Evolutionary conservation across 2,329 filamentous ascomycete genomes (phyloP), one percentile per base, ranked within the genome.

Genomic region (Mollisia scopiformis): DNA sequence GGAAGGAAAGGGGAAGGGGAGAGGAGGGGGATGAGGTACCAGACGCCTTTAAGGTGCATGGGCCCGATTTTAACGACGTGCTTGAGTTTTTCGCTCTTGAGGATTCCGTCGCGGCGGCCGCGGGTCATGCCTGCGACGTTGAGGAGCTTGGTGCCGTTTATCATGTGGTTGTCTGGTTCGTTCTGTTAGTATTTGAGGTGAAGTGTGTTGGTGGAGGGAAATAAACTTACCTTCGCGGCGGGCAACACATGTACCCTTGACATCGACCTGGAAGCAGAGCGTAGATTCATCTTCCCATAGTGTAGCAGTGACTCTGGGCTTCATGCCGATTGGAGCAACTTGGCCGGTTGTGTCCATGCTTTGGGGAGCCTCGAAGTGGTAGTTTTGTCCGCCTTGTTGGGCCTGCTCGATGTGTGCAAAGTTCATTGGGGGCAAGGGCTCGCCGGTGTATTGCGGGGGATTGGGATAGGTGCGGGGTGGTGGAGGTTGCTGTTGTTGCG

Each of bases 81-180:
- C 67, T 95, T 89, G 55, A 93, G 87, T 78, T 98, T 98, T 78
- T 98, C 95, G 74, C 93, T 97, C 80, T 98, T 98, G 59, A 98
- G 78, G 67, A 98, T 98, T 53, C 94, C 94, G 73, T 98, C 94
- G 70, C 94, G 87, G 63, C 95, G 89, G 59, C 94, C 94, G 74
- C 94, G 87, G 16, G 94, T 98, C 95, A 98, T 98, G 11, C 94
- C 94, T 55, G 94, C 94, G 51, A 98, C 94, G 68, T 98, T 98
- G 57, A 98, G 80, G 58, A 98, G 82, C 77, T 98, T 98, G 1
- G 94, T 98, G 28, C 94, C 94, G 73, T 98, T 98, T 77, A 98
- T 97, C 92, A 98, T 97, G 78, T 96, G 92, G 77, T 97, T 97
- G 71, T 97, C 94, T 95, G 65, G 8, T 33, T 35, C 21, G 25